These are phyloP conservation scores for Dichomitus squalens DNA, from an alignment of 1,284 basidiomycete species.

Conservation along the genomic window DNA sequence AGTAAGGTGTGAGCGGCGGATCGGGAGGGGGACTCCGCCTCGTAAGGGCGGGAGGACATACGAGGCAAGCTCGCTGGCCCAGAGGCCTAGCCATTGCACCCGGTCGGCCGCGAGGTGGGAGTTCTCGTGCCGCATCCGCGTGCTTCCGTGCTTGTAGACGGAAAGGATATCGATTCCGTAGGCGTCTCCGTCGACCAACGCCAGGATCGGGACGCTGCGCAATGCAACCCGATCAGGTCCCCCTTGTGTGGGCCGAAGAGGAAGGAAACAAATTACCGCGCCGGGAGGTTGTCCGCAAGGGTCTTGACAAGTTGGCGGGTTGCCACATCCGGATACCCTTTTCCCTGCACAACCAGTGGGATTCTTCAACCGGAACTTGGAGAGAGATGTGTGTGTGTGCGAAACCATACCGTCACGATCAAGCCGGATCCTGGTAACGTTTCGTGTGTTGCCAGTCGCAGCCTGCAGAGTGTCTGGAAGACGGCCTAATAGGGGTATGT, in stretches of 20 bases:
- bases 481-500: conserved; percentile 62
- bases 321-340: conserved; percentile 91
- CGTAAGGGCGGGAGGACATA: conserved; percentile 33
- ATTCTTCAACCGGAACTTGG: too few species aligned
- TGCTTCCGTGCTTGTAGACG: conserved; percentile 79
- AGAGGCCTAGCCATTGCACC: conserved; percentile 81
- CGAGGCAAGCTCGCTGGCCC: conserved; percentile 64
- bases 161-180: conserved; percentile 89
- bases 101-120: conserved; percentile 63
- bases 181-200: conserved; percentile 88
- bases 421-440: conserved; percentile 61
- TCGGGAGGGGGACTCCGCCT: not conserved
- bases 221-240: not conserved
- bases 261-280: conserved; percentile 35
- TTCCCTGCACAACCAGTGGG: too few species aligned
- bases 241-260: not conserved
- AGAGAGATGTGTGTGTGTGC: not conserved
- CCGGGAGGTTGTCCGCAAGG: conserved; percentile 67
- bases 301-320: conserved; percentile 81
- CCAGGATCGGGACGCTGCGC: conserved; percentile 69
- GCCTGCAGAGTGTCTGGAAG: conserved; percentile 77
- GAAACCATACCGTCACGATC: conserved; percentile 61
- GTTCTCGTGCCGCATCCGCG: conserved; percentile 63
- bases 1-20: not conserved
- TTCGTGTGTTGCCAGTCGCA: conserved; percentile 51